These are phyloP conservation scores for Kurtzmaniella quercitrusa DNA, from an alignment of 1,139 yeast genomes.

Conservation along the genomic window DNA sequence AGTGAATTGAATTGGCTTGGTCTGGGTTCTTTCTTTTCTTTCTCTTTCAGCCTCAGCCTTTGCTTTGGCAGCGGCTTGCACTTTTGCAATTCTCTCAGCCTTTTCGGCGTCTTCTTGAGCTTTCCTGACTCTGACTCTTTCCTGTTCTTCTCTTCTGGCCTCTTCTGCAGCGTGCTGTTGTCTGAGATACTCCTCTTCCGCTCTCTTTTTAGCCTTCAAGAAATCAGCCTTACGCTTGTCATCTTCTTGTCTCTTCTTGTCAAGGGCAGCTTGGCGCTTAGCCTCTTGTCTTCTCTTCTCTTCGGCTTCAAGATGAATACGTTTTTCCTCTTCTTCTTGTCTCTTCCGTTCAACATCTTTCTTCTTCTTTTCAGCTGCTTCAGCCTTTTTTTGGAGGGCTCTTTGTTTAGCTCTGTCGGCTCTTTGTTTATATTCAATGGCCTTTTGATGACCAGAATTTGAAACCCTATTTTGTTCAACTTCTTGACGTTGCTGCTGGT, in stretches of 20 bases:
- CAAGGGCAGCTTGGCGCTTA: constrained; percentile 8
- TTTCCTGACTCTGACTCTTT: constrained; percentile 6
- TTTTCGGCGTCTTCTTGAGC: constrained; percentile 4
- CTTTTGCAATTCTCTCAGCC: constrained; percentile 7
- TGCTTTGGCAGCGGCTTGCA: constrained; percentile 5
- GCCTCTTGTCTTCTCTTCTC: constrained; percentile 12
- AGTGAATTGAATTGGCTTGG: constrained; percentile 3
- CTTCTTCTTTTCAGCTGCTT: constrained; percentile 6
- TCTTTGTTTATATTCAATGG: constrained; percentile 42
- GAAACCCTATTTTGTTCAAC: constrained; percentile 6
- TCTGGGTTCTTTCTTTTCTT: constrained; percentile 1
- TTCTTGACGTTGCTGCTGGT: constrained; percentile 3
- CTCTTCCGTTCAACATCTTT: constrained; percentile 10
- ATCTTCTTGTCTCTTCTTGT: constrained; percentile 11
- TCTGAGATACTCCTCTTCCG: constrained; percentile 12
- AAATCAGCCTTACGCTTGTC: constrained; percentile 2
- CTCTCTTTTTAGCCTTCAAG: constrained; percentile 12
- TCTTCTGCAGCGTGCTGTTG: constrained; percentile 10
- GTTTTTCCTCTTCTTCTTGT: constrained; percentile 4
- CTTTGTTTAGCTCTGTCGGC: constrained; percentile 36
- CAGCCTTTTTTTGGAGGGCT: constrained; percentile 9
- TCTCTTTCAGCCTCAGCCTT: constrained; percentile 5
- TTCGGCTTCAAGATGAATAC: constrained; percentile 8
- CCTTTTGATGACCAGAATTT: constrained; percentile 9
- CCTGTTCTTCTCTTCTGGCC: constrained; percentile 7